Evolutionary conservation across 1,284 basidiomycete genomes (phyloP).

Genomic region (Tremellales sp.): DNA sequence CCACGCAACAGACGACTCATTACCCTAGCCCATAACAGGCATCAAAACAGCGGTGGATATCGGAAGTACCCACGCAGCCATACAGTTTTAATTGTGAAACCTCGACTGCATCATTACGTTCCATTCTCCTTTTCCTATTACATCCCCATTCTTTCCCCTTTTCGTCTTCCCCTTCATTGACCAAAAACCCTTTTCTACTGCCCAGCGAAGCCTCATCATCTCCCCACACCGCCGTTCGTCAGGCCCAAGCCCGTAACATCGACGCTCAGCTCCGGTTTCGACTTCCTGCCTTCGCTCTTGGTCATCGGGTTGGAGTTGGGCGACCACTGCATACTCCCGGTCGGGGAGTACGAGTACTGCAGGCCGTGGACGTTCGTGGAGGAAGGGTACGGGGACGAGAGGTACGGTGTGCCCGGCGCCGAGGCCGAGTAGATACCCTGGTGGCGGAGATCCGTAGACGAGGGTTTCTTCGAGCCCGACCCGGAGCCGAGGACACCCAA

Average conservation of each 20-base stretch:
- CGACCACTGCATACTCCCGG: neutral
- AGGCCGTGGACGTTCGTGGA: neutral
- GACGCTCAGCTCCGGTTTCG: neutral
- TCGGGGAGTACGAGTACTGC: neutral
- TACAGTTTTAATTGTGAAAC: too few relatives aligned
- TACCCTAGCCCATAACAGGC: too few relatives aligned
- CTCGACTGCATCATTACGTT: too few relatives aligned
- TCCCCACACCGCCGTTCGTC: neutral
- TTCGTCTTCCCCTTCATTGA: too few relatives aligned
- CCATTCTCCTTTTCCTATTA: too few relatives aligned
- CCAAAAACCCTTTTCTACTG: too few relatives aligned
- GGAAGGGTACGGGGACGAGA: neutral
- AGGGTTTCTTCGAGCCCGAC: conserved; percentile 7
- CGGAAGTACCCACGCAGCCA: too few relatives aligned
- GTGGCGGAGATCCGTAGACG: conserved; percentile 8
- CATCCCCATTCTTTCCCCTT: too few relatives aligned
- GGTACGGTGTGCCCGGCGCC: conserved; percentile 16
- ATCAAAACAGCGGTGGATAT: too few relatives aligned
- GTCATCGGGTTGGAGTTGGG: too few relatives aligned
- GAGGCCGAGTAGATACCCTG: conserved; percentile 10
- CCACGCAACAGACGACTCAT: too few relatives aligned
- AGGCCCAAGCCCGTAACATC: neutral
- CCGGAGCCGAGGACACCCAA: conserved; percentile 23
- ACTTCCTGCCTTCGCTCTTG: neutral
- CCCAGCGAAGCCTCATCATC: neutral